Base-by-base conservation (phyloP, 345 rosid genomes). In the Lumnitzera racemosa region DNA sequence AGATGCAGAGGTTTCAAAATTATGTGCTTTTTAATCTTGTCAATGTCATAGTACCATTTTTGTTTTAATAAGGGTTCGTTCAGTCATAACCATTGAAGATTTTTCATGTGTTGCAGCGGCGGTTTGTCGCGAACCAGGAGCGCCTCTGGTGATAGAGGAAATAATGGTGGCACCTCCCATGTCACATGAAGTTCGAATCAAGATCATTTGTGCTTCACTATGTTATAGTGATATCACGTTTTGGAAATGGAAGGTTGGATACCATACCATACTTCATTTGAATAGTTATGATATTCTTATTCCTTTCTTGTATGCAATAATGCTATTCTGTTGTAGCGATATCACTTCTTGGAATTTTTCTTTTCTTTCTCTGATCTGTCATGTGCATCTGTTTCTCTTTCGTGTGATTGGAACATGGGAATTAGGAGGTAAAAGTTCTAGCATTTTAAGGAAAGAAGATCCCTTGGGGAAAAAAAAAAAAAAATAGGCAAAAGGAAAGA, bases 121-220 rank as follows among this genome's bases (percentile, higher is more conserved):
- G 29, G 76, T 91, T 48, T 4, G 70, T 72, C 80, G 95, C 58
- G 64, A 65, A 67, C 67, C 96, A 1, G 95, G 96, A 47, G 92
- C 79, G 75, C 83, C 89, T 29, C 76, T 89, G 43, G 85, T 72
- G 53, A 82, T 89, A 23, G 98, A 91, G 79, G 98, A 89, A 57
- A 73, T 89, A 61, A 41, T 71, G 65, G 95, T 91, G 71, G 88
- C 85, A n/a, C 86, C 96, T 46, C 92, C 96, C 5, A 70, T 74
- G 63, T 73, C 85, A 4, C 74, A 67, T 53, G 96, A 91, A 72
- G 95, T 81, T 60, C 95, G 98, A 59, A 66, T 91, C 46, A 78
- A 81, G 58, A 74, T 89, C 59, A 79, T 83, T 49, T 91, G 96
- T 69, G 79, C 96, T 1, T 73, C 95, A 49, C 83, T 91, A 10